Evolutionary conservation across 345 rosid genomes (phyloP), one percentile per base, ranked within the genome.

Genomic region (Salix viminalis): DNA sequence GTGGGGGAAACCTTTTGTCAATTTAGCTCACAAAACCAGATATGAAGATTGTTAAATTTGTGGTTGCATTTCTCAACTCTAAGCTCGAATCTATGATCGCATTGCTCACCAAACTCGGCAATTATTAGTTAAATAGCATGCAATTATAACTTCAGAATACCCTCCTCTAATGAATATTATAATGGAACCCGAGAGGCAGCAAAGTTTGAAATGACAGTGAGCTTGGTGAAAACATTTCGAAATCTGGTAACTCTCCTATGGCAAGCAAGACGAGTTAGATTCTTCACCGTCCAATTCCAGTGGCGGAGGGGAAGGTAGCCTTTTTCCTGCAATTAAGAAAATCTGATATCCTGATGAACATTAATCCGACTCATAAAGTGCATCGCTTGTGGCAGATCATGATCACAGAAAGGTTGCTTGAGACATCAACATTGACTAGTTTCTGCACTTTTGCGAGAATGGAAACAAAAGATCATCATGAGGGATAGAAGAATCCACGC

Each of bases 381-480:
- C 0, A 23, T 1, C 24, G 64, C 28, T 10, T 1, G 62, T 9
- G 62, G 62, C 15, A 23, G 12, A 23, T 23, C 64, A 58, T 42
- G 46, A 42, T 37, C 48, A 4, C 5, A 37, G 37, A 5, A 34
- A 5, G 48, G 46, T 32, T 41, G 15, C 34, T 44, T 2, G 42
- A 65, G 46, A 65, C 36, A 7, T n/a, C 16, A 75, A 15, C 62
- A n/a, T 75, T 67, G 78, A 67, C 72, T 54, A 50, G 66, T 15
- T 4, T 37, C n/a, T 36, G 78, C 56, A 24, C 26, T 50, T 48
- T 75, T 24, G 39, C 26, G 65, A 50, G 72, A 75, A 61, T 44
- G 81, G 76, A 75, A 66, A 50, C 77, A 68, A 77, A 68, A 61
- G 36, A 48, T 30, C 46, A 78, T 75, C 73, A 64, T 71, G 62